Conservation (phyloP, 805 yeast species). For the Vanderwaltozyma verrucispora region DNA sequence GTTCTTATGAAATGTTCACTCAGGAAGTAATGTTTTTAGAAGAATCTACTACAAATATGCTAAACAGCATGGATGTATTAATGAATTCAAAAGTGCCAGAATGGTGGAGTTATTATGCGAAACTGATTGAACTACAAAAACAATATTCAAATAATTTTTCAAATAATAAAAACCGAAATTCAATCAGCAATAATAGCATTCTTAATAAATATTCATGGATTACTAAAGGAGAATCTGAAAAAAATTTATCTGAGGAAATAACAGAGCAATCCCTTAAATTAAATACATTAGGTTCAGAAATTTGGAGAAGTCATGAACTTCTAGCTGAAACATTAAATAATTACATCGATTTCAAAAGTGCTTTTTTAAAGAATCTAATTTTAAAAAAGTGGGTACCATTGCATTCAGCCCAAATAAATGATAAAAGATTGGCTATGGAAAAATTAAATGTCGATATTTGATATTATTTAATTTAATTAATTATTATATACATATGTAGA, state of each 20-base stretch:
- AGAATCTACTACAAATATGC: conserved; percentile 16
- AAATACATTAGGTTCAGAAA: conserved; percentile 34
- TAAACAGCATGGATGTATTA: conserved; percentile 25
- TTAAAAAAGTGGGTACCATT: conserved; percentile 5
- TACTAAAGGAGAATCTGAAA: conserved; percentile 38
- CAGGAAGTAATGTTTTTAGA: conserved; percentile 10
- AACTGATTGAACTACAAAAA: conserved; percentile 29
- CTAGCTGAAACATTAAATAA: conserved; percentile 55
- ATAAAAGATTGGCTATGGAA: neutral
- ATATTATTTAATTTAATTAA: too few species aligned
- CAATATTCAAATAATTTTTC: conserved; percentile 21
- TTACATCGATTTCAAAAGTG: conserved; percentile 41
- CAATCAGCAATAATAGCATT: neutral
- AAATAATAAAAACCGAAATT: conserved; percentile 2
- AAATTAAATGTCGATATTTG: too few species aligned
- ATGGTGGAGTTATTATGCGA: conserved; percentile 40
- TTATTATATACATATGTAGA: too few species aligned
- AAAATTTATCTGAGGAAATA: conserved; percentile 31
- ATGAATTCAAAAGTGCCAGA: conserved; percentile 27
- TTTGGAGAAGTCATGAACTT: conserved; percentile 47
- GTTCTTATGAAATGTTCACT: too few species aligned
- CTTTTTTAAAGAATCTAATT: conserved; percentile 23
- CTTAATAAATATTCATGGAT: conserved; percentile 14
- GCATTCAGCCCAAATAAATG: neutral
- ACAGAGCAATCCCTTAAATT: conserved; percentile 35